Conservation (phyloP, 2,329 filamentous ascomycete species). For the Helotiales sp. region DNA sequence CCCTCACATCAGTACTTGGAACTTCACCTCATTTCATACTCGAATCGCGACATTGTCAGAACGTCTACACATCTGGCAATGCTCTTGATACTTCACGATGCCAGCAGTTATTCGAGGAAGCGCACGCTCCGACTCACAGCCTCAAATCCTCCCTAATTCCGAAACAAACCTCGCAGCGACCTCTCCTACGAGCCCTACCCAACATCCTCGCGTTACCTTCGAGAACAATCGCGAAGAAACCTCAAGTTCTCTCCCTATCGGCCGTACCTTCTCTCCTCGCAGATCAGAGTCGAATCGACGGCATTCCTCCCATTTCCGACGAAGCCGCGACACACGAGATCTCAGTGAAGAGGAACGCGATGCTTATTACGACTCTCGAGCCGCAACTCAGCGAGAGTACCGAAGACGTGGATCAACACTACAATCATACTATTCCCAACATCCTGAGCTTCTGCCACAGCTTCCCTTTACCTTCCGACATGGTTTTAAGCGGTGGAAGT, state of each 20-base stretch:
- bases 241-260: constrained; percentile 6
- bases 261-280: constrained; percentile 1
- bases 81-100: neutral
- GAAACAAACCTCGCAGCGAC: neutral
- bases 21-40: too few relatives aligned
- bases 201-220: constrained; percentile 21
- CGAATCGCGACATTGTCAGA: too few relatives aligned
- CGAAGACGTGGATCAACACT: constrained; percentile 24
- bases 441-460: constrained; percentile 27
- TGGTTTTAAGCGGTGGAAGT: constrained; percentile 28
- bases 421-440: constrained; percentile 25
- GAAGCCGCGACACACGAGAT: constrained; percentile 1
- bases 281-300: constrained; percentile 8
- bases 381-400: constrained; percentile 25
- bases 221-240: constrained; percentile 15
- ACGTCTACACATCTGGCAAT: neutral
- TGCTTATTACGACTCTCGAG: constrained; percentile 26
- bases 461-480: constrained; percentile 29
- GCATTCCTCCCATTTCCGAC: constrained; percentile 13
- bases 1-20: too few relatives aligned
- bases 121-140: constrained; percentile 1
- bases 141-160: neutral
- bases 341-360: constrained; percentile 18
- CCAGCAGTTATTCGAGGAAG: constrained; percentile 8
- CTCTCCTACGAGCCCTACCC: constrained; percentile 2